These are phyloP conservation scores for Seiridium cupressi DNA, from an alignment of 2,329 filamentous ascomycete species.

Conservation along the genomic window DNA sequence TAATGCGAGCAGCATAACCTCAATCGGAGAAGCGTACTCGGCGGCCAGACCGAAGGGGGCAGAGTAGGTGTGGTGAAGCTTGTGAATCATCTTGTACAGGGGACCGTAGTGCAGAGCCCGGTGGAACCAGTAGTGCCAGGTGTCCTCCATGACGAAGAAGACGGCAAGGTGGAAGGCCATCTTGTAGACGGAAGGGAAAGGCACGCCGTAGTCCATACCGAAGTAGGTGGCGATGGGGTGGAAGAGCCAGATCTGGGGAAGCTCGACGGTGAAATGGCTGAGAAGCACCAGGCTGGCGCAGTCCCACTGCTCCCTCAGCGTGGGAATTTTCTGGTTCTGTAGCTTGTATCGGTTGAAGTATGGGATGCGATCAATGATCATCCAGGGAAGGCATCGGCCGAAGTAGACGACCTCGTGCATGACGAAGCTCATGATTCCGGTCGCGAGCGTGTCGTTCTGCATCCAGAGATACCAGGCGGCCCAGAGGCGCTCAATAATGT, in stretches of 20 bases:
- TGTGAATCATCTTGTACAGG: slow-evolving; percentile 95
- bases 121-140: slow-evolving; percentile 98
- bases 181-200: slow-evolving; percentile 81
- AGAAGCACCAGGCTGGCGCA: slow-evolving; percentile 91
- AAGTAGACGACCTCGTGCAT: slow-evolving; percentile 97
- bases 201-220: slow-evolving; percentile 83
- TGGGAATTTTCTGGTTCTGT: slow-evolving; percentile 86
- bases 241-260: slow-evolving; percentile 99
- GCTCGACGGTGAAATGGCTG: slow-evolving; percentile 95
- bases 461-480: slow-evolving; percentile 96
- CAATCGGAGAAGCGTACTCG: slow-evolving; percentile 96
- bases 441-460: slow-evolving; percentile 95
- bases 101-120: slow-evolving; percentile 90
- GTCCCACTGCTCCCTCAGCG: slow-evolving; percentile 89
- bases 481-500: slow-evolving; percentile 85
- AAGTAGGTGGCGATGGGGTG: slow-evolving; percentile 93
- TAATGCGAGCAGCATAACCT: slow-evolving; percentile 90
- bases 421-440: slow-evolving; percentile 93
- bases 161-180: slow-evolving; percentile 90
- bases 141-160: slow-evolving; percentile 94
- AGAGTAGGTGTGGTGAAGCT: slow-evolving; percentile 98
- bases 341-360: slow-evolving; percentile 94
- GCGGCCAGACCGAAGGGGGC: slow-evolving; percentile 95
- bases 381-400: slow-evolving; percentile 84
- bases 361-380: slow-evolving; percentile 85